These are phyloP conservation scores for Ascochyta pisi DNA, from an alignment of 2,329 filamentous ascomycete genomes.

Conservation along the genomic window DNA sequence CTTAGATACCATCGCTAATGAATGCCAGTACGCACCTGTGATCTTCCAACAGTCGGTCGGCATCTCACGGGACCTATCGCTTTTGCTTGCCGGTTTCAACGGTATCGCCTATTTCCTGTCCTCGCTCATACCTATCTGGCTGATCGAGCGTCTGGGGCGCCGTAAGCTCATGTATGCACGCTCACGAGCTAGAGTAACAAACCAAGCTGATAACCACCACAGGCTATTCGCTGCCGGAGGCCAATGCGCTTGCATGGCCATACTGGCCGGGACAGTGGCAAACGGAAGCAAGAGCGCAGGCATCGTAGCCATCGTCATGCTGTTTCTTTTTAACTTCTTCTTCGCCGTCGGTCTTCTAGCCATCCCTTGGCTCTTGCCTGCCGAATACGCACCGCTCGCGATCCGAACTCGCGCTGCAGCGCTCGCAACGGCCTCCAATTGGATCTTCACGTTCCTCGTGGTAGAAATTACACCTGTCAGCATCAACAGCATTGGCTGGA, in stretches of 20 bases:
- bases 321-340: constrained; percentile 49
- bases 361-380: constrained; percentile 37
- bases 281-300: constrained; percentile 32
- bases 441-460: constrained; percentile 17
- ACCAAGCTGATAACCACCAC: no score
- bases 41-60: constrained; percentile 57
- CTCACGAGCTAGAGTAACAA: no score
- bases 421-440: constrained; percentile 14
- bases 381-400: constrained; percentile 54
- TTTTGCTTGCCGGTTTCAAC: constrained; percentile 50
- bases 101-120: constrained; percentile 53
- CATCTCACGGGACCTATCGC: constrained; percentile 48
- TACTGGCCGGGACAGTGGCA: constrained; percentile 36
- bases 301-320: constrained; percentile 55
- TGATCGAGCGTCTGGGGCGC: constrained; percentile 47
- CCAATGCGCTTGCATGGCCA: constrained; percentile 52
- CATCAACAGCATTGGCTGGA: constrained; percentile 30
- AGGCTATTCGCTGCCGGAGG: constrained; percentile 39
- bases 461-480: constrained; percentile 18
- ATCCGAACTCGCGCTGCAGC: constrained; percentile 13
- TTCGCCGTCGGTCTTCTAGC: constrained; percentile 22
- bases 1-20: not conserved
- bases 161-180: constrained; percentile 28
- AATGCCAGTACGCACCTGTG: constrained; percentile 38
- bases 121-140: constrained; percentile 48